Base-by-base conservation (phyloP, 1,284 basidiomycete genomes). In the Porodaedalea pini region DNA sequence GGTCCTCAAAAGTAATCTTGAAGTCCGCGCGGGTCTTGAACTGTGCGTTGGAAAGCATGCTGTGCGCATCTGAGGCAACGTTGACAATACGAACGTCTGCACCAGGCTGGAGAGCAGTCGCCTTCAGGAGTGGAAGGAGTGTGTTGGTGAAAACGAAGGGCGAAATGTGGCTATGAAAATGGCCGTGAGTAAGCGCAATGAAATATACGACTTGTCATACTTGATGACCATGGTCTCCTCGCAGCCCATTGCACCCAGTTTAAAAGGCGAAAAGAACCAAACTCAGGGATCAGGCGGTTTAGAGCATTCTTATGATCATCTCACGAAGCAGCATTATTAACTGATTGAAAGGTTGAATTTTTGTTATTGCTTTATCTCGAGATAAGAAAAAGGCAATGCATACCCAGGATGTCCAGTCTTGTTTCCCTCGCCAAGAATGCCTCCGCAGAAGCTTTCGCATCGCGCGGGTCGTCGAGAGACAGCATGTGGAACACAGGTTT, bases 391-490 rank as follows among this genome's bases (percentile, higher is more conserved):
- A 32, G 17, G 21, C 10, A 3, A 7, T n/a, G 32, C 56, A n/a
- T 40, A 58, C 57, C 51, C 11, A 58, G 25, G 36, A 58, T 49
- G 48, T 58, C 57, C 21, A 58, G 37, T 32, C 57, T 44, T 4
- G 27, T 36, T 40, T 58, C 57, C 21, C 37, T 41, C 37, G 17
- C 54, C 37, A 58, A 41, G 23, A 58, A 55, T 19, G 15, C 29
- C 34, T 58, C 57, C 21, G 57, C 57, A 32, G 54, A 34, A 17
- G 11, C 17, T 31, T 58, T 55, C 13, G 57, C 54, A 29, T 15
- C 41, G 11, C 32, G 4, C 15, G 57, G 57, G 23, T 57, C 57
- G 17, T 17, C 40, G 27, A 59, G 45, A 21, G 49, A 56, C 5
- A 57, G 45, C 4, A 50, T 15, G 19, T 49, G 55, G 11, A 23